A percentile compares a stretch with the other conserved stretches of the same genome.
Evolutionary conservation across 352 stramenopile genomes (phyloP).

Genomic region (Pythium brachiatum): DNA sequence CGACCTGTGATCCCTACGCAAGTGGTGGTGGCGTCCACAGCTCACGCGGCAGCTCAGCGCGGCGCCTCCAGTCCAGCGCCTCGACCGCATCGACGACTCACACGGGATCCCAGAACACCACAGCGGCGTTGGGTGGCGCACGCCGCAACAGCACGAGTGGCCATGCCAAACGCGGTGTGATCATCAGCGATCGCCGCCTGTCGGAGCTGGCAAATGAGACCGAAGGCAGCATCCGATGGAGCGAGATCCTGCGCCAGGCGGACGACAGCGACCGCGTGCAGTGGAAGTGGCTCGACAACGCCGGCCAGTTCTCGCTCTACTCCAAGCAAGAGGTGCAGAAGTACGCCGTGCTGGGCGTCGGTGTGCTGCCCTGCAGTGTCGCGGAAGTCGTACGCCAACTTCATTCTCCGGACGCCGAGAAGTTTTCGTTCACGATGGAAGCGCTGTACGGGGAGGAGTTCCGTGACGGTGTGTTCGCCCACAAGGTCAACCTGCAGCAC

Average conservation of each 20-base stretch:
- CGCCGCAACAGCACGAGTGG: not conserved
- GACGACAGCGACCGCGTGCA: not conserved
- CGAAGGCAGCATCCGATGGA: not conserved
- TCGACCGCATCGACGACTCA: not conserved
- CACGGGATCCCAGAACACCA: not conserved
- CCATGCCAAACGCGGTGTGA: not conserved
- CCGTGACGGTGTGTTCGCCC: constrained; percentile 5
- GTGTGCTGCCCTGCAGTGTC: constrained; percentile 11
- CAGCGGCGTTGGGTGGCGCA: too few relatives aligned
- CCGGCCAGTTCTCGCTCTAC: constrained; percentile 2
- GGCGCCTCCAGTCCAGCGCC: not conserved
- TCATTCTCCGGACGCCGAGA: not conserved
- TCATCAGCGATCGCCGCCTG: constrained; percentile 8
- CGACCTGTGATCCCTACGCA: not conserved
- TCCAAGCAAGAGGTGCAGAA: constrained; percentile 6
- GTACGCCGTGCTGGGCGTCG: constrained; percentile 12
- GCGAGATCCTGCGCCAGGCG: constrained; percentile 4
- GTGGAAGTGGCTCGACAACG: constrained; percentile 7
- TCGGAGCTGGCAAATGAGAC: not conserved
- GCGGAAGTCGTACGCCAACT: constrained; percentile 11
- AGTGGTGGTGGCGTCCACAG: not conserved
- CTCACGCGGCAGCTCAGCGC: not conserved
- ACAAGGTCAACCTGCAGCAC: constrained; percentile 1
- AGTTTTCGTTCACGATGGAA: constrained; percentile 8
- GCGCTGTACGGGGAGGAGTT: constrained; percentile 13